Percentiles rank a stretch among this genome's conserved stretches.
Evolutionary conservation across 495 filamentous ascomycete genomes (phyloP).

Genomic region (Hypoxylon rickii): DNA sequence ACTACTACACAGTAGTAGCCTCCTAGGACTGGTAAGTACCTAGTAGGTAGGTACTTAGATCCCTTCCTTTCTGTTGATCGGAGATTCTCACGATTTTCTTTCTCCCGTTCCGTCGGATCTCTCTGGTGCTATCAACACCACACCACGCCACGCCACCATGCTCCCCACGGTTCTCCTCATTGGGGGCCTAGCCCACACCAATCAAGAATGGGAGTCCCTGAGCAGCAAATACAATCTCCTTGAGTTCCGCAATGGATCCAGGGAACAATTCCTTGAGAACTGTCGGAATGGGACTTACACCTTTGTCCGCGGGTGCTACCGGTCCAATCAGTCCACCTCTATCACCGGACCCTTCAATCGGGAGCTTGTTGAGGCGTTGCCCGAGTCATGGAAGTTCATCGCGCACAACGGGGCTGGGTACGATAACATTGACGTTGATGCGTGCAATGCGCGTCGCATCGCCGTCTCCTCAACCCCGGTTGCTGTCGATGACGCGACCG

Average conservation of each 20-base stretch:
- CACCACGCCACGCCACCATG: not conserved
- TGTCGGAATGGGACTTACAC: slow-evolving; percentile 69
- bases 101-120: too few relatives aligned
- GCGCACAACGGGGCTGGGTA: slow-evolving; percentile 89
- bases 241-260: slow-evolving; percentile 52
- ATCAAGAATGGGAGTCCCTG: slow-evolving; percentile 56
- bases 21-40: too few relatives aligned
- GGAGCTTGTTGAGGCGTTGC: slow-evolving; percentile 68
- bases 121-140: too few relatives aligned
- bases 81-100: too few relatives aligned
- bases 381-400: slow-evolving; percentile 72
- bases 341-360: slow-evolving; percentile 72
- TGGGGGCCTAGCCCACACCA: slow-evolving; percentile 62
- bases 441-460: slow-evolving; percentile 66
- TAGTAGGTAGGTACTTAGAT: too few relatives aligned
- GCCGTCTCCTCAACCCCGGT: slow-evolving; percentile 69
- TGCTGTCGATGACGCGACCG: slow-evolving; percentile 72
- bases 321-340: slow-evolving; percentile 70
- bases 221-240: slow-evolving; percentile 56
- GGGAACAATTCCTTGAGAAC: slow-evolving; percentile 71
- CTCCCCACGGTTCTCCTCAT: slow-evolving; percentile 57
- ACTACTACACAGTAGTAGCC: too few relatives aligned
- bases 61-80: too few relatives aligned
- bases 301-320: slow-evolving; percentile 69
- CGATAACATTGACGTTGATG: slow-evolving; percentile 75